phyloP scores from a whole-genome alignment of 495 filamentous ascomycete species.

The Daldinia bambusicola region DNA sequence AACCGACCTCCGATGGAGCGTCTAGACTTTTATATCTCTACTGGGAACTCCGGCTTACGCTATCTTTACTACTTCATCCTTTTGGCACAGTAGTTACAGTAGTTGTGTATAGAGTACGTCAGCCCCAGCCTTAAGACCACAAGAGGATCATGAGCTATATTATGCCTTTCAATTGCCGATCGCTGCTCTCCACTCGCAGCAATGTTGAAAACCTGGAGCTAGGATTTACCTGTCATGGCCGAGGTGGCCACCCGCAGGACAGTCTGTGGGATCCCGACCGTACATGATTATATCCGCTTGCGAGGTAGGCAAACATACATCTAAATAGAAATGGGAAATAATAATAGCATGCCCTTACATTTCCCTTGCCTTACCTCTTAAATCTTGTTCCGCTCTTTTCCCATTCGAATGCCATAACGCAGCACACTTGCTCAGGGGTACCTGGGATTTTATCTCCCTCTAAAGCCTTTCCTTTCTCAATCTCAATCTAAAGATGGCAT shows the following conservation, averaged over 20 bases:
- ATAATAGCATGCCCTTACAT: neutral
- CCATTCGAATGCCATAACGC: neutral
- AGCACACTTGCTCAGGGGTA: neutral
- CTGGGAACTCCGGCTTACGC: constrained; percentile 2
- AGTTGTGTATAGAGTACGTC: constrained; percentile 3
- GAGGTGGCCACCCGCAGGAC: constrained; percentile 1
- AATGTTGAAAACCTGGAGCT: neutral
- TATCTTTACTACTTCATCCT: neutral
- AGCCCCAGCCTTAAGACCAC: constrained; percentile 20
- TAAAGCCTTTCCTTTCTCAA: neutral
- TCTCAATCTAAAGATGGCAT: constrained; percentile 9
- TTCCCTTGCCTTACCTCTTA: neutral
- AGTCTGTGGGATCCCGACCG: neutral
- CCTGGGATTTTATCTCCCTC: neutral
- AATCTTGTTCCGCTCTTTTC: neutral
- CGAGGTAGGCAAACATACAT: neutral
- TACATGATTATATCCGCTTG: neutral
- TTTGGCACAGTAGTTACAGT: neutral
- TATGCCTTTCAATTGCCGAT: neutral
- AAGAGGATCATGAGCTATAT: constrained; percentile 1
- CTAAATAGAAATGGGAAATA: neutral
- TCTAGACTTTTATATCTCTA: neutral
- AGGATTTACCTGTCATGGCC: neutral
- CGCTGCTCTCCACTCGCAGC: neutral
- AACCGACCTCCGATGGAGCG: neutral